These are phyloP conservation scores for Clonostachys rosea DNA, from an alignment of 2,329 filamentous ascomycete species.

Conservation along the genomic window DNA sequence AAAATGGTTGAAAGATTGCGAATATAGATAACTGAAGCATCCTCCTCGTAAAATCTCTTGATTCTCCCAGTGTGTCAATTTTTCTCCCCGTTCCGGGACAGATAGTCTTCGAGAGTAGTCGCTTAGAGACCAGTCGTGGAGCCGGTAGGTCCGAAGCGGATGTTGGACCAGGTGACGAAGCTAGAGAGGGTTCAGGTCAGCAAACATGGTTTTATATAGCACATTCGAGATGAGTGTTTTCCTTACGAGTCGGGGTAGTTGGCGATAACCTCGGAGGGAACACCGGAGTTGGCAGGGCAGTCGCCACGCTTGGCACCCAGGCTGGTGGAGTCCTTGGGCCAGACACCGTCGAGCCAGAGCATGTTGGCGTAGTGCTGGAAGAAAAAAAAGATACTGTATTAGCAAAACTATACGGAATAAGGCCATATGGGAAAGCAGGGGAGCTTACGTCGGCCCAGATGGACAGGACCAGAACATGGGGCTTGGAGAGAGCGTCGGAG, in stretches of 20 bases:
- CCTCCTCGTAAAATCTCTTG: no score
- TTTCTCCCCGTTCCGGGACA: no score
- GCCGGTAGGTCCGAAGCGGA: constrained; percentile 41
- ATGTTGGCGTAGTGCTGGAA: constrained; percentile 57
- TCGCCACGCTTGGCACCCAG: constrained; percentile 14
- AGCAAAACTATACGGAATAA: not conserved
- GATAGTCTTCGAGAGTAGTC: no score
- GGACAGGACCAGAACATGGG: constrained; percentile 63
- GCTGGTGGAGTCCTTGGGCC: constrained; percentile 28
- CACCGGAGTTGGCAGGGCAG: constrained; percentile 14
- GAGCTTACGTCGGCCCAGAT: constrained; percentile 38
- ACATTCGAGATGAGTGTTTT: not conserved
- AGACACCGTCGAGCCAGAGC: constrained; percentile 65
- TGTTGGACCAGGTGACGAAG: constrained; percentile 41
- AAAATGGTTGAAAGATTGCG: no score
- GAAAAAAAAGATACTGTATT: constrained; percentile 52
- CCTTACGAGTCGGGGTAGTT: constrained; percentile 9
- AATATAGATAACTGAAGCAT: no score
- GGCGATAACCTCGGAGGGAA: constrained; percentile 12
- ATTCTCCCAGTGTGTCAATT: not conserved
- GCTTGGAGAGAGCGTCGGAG: constrained; percentile 44
- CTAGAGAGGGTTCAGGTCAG: constrained; percentile 11
- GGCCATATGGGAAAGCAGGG: not conserved
- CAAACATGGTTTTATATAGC: not conserved
- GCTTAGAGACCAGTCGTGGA: constrained; percentile 25